Conservation (phyloP, 495 filamentous ascomycete species). For the Lophiotrema nucula region DNA sequence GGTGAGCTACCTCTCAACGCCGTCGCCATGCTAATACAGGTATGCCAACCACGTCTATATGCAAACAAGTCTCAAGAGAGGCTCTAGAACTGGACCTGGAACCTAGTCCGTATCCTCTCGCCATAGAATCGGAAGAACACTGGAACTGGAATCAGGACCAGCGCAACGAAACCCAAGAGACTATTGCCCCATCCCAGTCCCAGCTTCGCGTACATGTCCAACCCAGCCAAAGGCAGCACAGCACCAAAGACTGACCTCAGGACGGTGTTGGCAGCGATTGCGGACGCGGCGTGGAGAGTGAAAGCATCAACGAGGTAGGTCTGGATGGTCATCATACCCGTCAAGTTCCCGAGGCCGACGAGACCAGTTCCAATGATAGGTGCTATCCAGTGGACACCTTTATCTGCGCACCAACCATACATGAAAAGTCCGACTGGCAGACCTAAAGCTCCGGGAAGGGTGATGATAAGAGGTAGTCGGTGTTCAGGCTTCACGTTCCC, state of each 20-base stretch:
- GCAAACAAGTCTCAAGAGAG: too few species aligned
- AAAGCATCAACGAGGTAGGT: conserved; percentile 44
- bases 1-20: too few species aligned
- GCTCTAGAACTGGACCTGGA: conserved; percentile 37
- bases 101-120: conserved; percentile 41
- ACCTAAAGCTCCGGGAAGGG: conserved; percentile 36
- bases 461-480: conserved; percentile 37
- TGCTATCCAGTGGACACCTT: conserved; percentile 41
- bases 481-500: conserved; percentile 42
- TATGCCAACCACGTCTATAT: too few species aligned
- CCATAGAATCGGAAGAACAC: conserved; percentile 38
- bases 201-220: conserved; percentile 40
- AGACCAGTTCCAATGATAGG: conserved; percentile 41
- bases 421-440: conserved; percentile 43
- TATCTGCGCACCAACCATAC: conserved; percentile 41
- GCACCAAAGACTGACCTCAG: conserved; percentile 40
- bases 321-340: conserved; percentile 42
- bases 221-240: conserved; percentile 38
- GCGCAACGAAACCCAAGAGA: conserved; percentile 38
- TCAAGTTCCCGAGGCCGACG: conserved; percentile 40
- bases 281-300: conserved; percentile 39
- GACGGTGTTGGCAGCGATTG: conserved; percentile 43
- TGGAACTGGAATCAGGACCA: conserved; percentile 40
- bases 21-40: too few species aligned
- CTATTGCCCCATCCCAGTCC: conserved; percentile 45